Evolutionary conservation across 2,329 filamentous ascomycete species (phyloP).

Genomic region (Hymenotorrendiella dingleyae): DNA sequence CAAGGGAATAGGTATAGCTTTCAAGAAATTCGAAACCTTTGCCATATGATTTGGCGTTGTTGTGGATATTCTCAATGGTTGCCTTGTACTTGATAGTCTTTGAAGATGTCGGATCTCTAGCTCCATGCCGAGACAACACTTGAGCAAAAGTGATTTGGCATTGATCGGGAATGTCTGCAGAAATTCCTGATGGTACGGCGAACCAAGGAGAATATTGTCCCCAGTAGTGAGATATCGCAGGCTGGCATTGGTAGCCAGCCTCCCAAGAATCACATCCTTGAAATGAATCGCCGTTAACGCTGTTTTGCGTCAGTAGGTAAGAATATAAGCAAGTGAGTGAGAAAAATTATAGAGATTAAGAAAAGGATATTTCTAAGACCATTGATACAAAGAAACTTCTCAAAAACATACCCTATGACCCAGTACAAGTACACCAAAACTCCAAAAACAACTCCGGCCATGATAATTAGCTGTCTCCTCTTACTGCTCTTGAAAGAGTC

Average conservation of each 20-base stretch:
- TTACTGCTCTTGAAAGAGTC: slow-evolving; percentile 16
- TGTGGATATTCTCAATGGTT: slow-evolving; percentile 62
- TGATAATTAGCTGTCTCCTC: slow-evolving; percentile 13
- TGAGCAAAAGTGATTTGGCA: slow-evolving; percentile 77
- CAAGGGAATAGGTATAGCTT: slow-evolving; percentile 65
- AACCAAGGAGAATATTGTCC: slow-evolving; percentile 88
- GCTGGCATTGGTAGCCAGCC: slow-evolving; percentile 28
- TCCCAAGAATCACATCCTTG: slow-evolving; percentile 26
- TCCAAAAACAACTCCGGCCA: slow-evolving; percentile 13
- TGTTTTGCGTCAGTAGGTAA: slow-evolving; percentile 4
- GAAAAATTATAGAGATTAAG: background rate
- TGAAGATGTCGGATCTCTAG: slow-evolving; percentile 67
- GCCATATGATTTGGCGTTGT: slow-evolving; percentile 47
- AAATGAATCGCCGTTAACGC: slow-evolving; percentile 11
- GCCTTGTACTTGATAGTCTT: slow-evolving; percentile 61
- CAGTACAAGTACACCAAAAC: slow-evolving; percentile 20
- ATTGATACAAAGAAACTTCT: background rate
- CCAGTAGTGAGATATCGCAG: slow-evolving; percentile 46
- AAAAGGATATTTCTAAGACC: background rate
- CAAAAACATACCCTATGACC: slow-evolving; percentile 18
- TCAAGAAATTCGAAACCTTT: slow-evolving; percentile 63
- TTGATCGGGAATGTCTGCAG: slow-evolving; percentile 51
- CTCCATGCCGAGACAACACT: slow-evolving; percentile 77
- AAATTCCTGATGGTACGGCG: slow-evolving; percentile 62
- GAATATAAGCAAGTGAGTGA: background rate